Evolutionary conservation across 1,139 yeast species (phyloP).

Genomic region (Wickerhamiella pararugosa): DNA sequence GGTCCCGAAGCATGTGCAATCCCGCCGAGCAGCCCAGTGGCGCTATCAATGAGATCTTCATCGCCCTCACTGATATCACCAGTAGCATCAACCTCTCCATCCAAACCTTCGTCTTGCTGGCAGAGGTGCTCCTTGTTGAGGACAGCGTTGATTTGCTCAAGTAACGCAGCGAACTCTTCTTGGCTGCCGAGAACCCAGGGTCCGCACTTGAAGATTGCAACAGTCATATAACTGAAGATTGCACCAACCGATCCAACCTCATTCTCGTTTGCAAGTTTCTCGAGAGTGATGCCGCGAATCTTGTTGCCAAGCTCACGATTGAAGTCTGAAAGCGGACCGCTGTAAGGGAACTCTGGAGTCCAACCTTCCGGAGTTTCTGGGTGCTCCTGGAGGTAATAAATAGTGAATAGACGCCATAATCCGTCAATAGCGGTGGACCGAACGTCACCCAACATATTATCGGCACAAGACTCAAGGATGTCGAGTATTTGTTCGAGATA

Average conservation of each 20-base stretch:
- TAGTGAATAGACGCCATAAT: conserved; percentile 68
- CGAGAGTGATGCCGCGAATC: conserved; percentile 52
- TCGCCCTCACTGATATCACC: conserved; percentile 59
- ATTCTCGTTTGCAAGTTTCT: conserved; percentile 57
- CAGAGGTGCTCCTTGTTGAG: conserved; percentile 72
- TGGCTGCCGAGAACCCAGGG: conserved; percentile 50
- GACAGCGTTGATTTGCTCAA: conserved; percentile 33
- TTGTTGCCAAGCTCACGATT: conserved; percentile 36
- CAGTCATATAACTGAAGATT: conserved; percentile 60
- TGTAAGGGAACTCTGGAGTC: conserved; percentile 56
- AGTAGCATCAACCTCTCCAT: conserved; percentile 31
- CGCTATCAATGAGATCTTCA: conserved; percentile 68
- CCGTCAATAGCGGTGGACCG: conserved; percentile 75
- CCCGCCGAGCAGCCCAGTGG: conserved; percentile 70
- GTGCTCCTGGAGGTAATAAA: conserved; percentile 39
- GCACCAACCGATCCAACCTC: conserved; percentile 68
- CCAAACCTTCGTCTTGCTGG: conserved; percentile 35
- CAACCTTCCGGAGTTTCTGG: conserved; percentile 26
- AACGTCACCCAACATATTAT: conserved; percentile 73
- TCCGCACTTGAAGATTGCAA: conserved; percentile 59
- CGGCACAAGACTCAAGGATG: conserved; percentile 52
- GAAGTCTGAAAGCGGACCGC: conserved; percentile 13
- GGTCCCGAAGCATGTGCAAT: conserved; percentile 61
- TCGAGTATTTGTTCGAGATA: conserved; percentile 60
- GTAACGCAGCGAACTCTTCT: conserved; percentile 42